These are phyloP conservation scores for Lachancea lanzarotensis DNA, from an alignment of 805 yeast genomes.

Conservation along the genomic window DNA sequence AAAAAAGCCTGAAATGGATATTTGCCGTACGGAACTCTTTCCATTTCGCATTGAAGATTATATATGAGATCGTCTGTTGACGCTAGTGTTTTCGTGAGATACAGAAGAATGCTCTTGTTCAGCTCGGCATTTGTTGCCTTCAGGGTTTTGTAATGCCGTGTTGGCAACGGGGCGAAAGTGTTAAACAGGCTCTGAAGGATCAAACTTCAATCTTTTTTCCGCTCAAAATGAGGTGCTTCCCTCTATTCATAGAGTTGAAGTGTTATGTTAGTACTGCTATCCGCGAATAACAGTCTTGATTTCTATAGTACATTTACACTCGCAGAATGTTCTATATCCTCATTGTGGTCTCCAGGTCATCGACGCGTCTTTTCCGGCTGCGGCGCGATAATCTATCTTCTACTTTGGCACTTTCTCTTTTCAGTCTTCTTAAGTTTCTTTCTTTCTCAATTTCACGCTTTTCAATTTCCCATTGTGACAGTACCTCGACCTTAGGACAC, in stretches of 20 bases:
- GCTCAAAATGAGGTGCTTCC: neutral
- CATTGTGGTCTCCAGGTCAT: slow-evolving; percentile 41
- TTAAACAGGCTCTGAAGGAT: too few relatives aligned
- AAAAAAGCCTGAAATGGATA: too few relatives aligned
- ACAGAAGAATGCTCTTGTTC: too few relatives aligned
- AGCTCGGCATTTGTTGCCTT: too few relatives aligned
- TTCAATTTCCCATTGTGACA: slow-evolving; percentile 90
- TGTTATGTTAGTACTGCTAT: too few relatives aligned
- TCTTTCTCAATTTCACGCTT: slow-evolving; percentile 93
- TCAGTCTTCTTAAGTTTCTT: slow-evolving; percentile 81
- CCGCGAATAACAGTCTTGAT: neutral
- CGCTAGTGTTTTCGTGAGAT: too few relatives aligned
- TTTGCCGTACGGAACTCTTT: too few relatives aligned
- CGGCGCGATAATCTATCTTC: slow-evolving; percentile 44
- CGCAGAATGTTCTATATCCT: slow-evolving; percentile 12
- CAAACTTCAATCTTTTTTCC: neutral
- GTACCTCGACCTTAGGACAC: slow-evolving; percentile 81
- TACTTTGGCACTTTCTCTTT: slow-evolving; percentile 81
- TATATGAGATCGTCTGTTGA: too few relatives aligned
- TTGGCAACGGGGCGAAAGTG: too few relatives aligned
- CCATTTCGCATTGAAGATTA: too few relatives aligned
- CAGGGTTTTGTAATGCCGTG: too few relatives aligned
- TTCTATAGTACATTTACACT: neutral
- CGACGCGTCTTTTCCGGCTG: slow-evolving; percentile 41
- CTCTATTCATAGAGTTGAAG: too few relatives aligned